Percentiles rank a stretch among this genome's conserved stretches.
Conservation (phyloP, 108 stramenopile species). For the Parietichytrium sp. region DNA sequence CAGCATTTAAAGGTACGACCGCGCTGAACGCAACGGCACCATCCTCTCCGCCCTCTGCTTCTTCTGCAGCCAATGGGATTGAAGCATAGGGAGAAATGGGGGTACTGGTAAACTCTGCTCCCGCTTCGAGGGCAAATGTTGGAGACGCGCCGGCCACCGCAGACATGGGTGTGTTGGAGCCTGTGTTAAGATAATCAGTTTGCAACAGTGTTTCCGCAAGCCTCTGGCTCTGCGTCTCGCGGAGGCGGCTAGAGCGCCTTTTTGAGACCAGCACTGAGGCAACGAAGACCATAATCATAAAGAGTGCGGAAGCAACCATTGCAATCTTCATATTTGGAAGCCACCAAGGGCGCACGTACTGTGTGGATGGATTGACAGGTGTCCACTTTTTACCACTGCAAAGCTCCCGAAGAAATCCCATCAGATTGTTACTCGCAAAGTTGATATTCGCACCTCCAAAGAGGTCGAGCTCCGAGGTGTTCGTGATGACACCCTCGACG, state of each 20-base stretch:
- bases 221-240: background rate
- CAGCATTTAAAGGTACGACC: too few relatives aligned
- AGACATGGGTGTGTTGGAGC: too few relatives aligned
- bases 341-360: conserved; percentile 24
- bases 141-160: too few relatives aligned
- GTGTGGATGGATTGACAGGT: background rate
- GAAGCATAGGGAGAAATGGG: too few relatives aligned
- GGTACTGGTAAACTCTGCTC: too few relatives aligned
- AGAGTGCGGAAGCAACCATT: background rate
- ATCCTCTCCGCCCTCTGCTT: too few relatives aligned
- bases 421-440: background rate
- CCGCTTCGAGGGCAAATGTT: too few relatives aligned
- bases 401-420: background rate
- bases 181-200: conserved; percentile 27
- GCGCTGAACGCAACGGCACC: too few relatives aligned
- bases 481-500: background rate
- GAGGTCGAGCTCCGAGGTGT: background rate
- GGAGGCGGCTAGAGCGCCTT: background rate
- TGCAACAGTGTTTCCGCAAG: background rate
- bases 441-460: background rate
- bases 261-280: background rate
- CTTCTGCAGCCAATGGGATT: too few relatives aligned
- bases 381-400: too few relatives aligned
- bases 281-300: background rate
- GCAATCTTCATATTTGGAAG: background rate